These are phyloP conservation scores for Hypoxylon sp. DNA, from an alignment of 2,329 filamentous ascomycete genomes.

Conservation along the genomic window DNA sequence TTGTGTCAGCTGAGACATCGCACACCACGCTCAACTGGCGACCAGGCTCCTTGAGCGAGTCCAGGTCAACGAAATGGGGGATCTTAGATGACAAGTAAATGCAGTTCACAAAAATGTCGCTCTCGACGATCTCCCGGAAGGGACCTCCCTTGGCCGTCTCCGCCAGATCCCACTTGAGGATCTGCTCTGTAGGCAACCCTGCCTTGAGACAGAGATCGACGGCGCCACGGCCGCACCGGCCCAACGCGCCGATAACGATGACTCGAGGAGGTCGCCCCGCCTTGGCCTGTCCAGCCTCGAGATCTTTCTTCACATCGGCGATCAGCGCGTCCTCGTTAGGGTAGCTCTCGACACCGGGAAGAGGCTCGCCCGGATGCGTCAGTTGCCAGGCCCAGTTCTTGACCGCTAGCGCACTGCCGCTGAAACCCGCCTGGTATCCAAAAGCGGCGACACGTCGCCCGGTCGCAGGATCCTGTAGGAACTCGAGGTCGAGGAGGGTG, in stretches of 20 bases:
- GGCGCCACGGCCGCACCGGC: slow-evolving; percentile 86
- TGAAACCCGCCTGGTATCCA: slow-evolving; percentile 81
- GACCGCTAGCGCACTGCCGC: slow-evolving; percentile 78
- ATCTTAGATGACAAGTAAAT: slow-evolving; percentile 87
- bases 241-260: slow-evolving; percentile 86
- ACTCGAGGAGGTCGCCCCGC: slow-evolving; percentile 76
- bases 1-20: slow-evolving; percentile 82
- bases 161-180: slow-evolving; percentile 78
- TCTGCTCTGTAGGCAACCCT: slow-evolving; percentile 76
- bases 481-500: slow-evolving; percentile 87
- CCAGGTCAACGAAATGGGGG: slow-evolving; percentile 81
- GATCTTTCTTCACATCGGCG: slow-evolving; percentile 76
- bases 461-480: slow-evolving; percentile 75
- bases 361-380: slow-evolving; percentile 71
- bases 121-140: slow-evolving; percentile 81
- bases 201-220: slow-evolving; percentile 82
- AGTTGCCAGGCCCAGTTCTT: slow-evolving; percentile 89
- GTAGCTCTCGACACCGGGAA: slow-evolving; percentile 76
- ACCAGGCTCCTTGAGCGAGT: slow-evolving; percentile 74
- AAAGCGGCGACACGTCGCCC: slow-evolving; percentile 80
- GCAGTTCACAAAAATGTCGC: slow-evolving; percentile 86
- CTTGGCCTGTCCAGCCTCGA: slow-evolving; percentile 74
- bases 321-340: slow-evolving; percentile 81
- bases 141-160: slow-evolving; percentile 84
- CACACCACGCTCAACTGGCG: slow-evolving; percentile 84